Conservation (phyloP, 345 rosid species). For the Raphanus sativus region DNA sequence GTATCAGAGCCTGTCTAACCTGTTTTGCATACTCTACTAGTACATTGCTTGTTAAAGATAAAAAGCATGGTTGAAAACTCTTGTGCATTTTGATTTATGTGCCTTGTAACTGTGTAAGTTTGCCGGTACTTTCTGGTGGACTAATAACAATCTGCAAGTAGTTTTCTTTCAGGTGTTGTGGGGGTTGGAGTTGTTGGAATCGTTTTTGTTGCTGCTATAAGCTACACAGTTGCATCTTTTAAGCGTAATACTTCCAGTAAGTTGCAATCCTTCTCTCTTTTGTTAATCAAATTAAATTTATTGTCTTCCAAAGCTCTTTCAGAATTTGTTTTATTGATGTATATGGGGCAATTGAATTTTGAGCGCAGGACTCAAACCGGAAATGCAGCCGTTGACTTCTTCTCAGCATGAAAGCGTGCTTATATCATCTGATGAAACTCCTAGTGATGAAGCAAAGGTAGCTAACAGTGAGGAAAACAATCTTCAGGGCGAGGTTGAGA, state of each 20-base stretch:
- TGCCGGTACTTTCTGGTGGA: constrained; percentile 41
- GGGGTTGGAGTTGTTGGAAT: constrained; percentile 77
- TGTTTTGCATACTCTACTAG: neutral
- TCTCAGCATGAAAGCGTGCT: constrained; percentile 54
- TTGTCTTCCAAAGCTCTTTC: neutral
- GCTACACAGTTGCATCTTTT: constrained; percentile 60
- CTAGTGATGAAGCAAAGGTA: constrained; percentile 38
- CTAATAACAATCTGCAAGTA: constrained; percentile 66
- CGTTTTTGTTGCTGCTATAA: constrained; percentile 55
- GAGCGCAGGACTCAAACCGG: constrained; percentile 56
- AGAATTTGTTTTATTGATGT: neutral
- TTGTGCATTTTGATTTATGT: no score
- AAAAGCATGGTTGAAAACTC: no score
- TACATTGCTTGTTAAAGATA: no score
- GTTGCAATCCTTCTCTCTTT: constrained; percentile 27
- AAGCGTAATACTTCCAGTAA: constrained; percentile 59
- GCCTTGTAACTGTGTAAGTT: neutral
- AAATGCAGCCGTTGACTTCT: constrained; percentile 66
- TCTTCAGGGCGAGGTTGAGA: constrained; percentile 34
- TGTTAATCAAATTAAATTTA: neutral
- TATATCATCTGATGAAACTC: constrained; percentile 41
- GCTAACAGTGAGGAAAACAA: constrained; percentile 33
- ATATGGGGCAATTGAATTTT: neutral
- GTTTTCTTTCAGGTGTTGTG: constrained; percentile 79
- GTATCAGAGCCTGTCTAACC: no score